Evolutionary conservation across 1,284 basidiomycete species (phyloP), one percentile per base, ranked within the genome.

Genomic region (Cronartium quercuum): DNA sequence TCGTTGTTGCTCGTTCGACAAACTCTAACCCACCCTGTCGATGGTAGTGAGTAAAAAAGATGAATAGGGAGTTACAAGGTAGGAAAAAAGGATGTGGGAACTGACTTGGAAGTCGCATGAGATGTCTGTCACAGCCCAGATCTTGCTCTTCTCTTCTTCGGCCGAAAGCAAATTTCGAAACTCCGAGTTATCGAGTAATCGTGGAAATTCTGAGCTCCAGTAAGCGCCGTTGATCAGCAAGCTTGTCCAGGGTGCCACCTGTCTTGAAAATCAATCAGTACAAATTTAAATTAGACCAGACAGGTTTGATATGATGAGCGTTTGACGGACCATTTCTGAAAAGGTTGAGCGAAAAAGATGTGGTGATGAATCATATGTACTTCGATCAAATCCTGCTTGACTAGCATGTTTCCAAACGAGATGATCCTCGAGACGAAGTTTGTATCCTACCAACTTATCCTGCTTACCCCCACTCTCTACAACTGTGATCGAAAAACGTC

Each of bases 211-310:
- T 0, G 86, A 85, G 18, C 87, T 84, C 92, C 92, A 95, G 38
- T 91, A 92, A 0, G 89, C 87, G 7, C 92, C 92, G 77, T 95
- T 92, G 66, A 95, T 84, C 74, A 94, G 85, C 4, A 92, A 85
- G 0, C 90, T 91, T 2, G 92, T 83, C 81, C 91, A 92, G 0
- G 91, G 92, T 0, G 91, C 91, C 51, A 94, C 85, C 90, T 91
- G 74, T 15, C 12, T 12, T 29, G 15, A 42, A 35, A 35, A 57
- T 3, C 9, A 35, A 58, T 51, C 35, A 15, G 24, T 61, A 10
- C 37, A 6, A 15, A 35, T 21, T 42, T 9, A 7, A n/a, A 77
- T 82, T 34, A 12, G 40, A 51, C 37, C n/a, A 57, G 2, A 42
- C 29, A 44, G 37, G 44, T 40, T 10, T n/a, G 51, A 44, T 5